phyloP scores from a whole-genome alignment of 345 rosid genomes.

The Lagerstroemia speciosa region DNA sequence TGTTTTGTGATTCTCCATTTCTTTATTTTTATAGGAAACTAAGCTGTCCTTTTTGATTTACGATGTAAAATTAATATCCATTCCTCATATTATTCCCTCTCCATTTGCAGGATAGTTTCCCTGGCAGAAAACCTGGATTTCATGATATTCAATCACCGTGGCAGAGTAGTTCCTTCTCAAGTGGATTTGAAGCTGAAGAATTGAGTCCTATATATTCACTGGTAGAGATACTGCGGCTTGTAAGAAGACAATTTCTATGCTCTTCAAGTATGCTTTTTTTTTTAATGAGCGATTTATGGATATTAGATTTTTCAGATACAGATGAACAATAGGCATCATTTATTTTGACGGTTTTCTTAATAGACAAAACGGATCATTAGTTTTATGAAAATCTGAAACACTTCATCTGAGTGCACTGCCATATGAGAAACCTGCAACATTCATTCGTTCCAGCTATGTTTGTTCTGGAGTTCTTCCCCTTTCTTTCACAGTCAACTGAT shows the following conservation, averaged over 20 bases:
- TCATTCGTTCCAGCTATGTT: too few relatives aligned
- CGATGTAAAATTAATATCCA: background rate
- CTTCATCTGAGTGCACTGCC: too few relatives aligned
- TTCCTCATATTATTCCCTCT: background rate
- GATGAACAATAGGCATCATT: background rate
- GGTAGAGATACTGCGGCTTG: background rate
- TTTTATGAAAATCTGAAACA: too few relatives aligned
- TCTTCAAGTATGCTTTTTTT: too few relatives aligned
- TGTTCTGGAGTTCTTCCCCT: too few relatives aligned
- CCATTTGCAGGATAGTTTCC: slow-evolving; percentile 62
- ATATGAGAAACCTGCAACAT: too few relatives aligned
- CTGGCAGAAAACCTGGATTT: slow-evolving; percentile 75
- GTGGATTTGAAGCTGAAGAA: slow-evolving; percentile 40
- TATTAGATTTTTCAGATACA: background rate
- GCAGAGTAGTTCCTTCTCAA: slow-evolving; percentile 35
- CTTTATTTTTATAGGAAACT: background rate
- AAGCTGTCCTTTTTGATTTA: background rate
- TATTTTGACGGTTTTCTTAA: background rate
- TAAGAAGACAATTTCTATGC: too few relatives aligned
- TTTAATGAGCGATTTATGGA: background rate
- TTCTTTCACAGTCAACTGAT: too few relatives aligned
- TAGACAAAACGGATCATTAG: too few relatives aligned
- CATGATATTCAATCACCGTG: slow-evolving; percentile 89
- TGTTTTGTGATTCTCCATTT: background rate
- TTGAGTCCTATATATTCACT: slow-evolving; percentile 13